A percentile compares a stretch with the other conserved stretches of the same genome.
These are phyloP conservation scores for Populus deltoides DNA, from an alignment of 345 rosid genomes.

Conservation along the genomic window DNA sequence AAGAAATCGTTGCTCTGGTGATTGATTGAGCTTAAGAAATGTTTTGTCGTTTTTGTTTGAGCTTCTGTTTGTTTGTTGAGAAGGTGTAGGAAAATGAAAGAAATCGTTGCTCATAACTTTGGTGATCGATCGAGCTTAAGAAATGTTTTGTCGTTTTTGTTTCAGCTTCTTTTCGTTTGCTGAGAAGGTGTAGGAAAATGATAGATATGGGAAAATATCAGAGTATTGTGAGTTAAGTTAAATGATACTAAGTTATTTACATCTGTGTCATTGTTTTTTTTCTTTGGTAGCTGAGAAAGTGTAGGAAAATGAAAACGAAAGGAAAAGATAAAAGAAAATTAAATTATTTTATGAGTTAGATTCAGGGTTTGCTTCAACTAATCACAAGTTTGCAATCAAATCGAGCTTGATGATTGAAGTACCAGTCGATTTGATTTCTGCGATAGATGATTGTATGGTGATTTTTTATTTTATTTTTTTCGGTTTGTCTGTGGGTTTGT, in stretches of 20 bases:
- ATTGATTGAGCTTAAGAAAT: background rate
- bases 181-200: background rate
- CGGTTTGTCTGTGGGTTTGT: background rate
- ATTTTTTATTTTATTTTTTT: background rate
- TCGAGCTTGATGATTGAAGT: background rate
- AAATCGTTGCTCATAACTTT: background rate
- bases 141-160: background rate
- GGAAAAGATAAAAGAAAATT: background rate
- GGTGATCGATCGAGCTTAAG: background rate
- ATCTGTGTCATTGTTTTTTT: background rate
- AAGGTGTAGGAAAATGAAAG: background rate
- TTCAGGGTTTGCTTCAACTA: background rate
- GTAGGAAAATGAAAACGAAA: background rate
- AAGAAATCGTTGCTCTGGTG: background rate
- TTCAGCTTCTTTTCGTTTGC: background rate
- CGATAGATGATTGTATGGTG: background rate
- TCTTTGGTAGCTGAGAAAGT: background rate
- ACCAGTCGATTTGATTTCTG: no score
- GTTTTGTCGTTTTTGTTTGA: background rate
- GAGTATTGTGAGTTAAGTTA: background rate
- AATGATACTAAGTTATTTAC: background rate
- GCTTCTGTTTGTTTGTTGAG: slow-evolving; percentile 3
- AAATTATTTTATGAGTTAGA: background rate
- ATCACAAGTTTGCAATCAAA: background rate
- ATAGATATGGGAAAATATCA: background rate